Evolutionary conservation across 768 basidiomycete species (phyloP), one percentile per base, ranked within the genome.

Genomic region (Inosperma sp.): DNA sequence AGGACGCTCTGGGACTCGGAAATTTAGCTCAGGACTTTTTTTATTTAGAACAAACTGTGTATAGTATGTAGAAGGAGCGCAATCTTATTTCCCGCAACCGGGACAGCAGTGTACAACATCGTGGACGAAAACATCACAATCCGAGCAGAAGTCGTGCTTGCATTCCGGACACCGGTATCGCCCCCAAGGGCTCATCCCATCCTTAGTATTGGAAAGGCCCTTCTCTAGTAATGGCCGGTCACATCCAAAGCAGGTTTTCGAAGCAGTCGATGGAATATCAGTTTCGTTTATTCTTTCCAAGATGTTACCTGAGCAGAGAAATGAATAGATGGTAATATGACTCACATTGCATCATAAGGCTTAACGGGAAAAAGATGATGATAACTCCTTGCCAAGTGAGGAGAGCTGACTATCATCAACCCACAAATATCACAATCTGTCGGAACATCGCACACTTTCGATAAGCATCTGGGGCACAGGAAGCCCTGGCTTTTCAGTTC

Each of bases 371-470:
- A 98, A 35, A 99, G 66, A 64, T 94, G 93, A 57, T 93, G 88
- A 64, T 94, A 95, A 62, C 94, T 97, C 59, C 96, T 75, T 29
- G 96, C 96, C 49, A 99, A 76, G 73, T 98, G 96, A 12, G 96
- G 95, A 43, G 93, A 93, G 67, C 89, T 93, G 54, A 99, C 96
- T 57, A 99, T 92, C 88, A 97, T 96, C 58, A 99, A 72, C 7
- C 92, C 91, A 59, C 96, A 99, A 26, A 98, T 86, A 66, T 94
- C 88, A 64, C 96, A 99, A 64, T 98, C 96, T 7, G 95, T 98
- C 30, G 96, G 96, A 5, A 97, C 92, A 62, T 98, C 95, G 75
- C 96, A 99, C 27, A 97, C 79, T 75, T 94, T 91, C 31, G 89
- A 83, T 49, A 84, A 77, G 62, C 96, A 99, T 29, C 96, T 79